Base-by-base conservation (phyloP, 2,329 filamentous ascomycete species). In the Xylaria sp. region DNA sequence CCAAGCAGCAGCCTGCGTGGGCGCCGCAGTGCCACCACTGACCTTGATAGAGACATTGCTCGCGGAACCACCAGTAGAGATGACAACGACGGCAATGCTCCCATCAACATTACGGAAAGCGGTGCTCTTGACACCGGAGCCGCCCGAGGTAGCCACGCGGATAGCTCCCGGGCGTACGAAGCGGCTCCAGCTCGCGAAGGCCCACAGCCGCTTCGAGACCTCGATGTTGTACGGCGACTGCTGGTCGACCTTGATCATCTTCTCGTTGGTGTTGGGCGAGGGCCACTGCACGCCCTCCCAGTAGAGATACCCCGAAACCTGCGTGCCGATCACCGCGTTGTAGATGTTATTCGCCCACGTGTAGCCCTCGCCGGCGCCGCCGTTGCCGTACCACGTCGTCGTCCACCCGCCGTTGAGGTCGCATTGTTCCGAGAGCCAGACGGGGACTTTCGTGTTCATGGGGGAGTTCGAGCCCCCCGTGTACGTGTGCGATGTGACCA, bases 321-420 rank as follows among this genome's bases (percentile, higher is more conserved):
- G 84, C 28, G 80, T 81, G 72, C 82, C 82, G 6, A 84, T 80
- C 15, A 89, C 78, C 23, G 82, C 85, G 39, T 80, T 80, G 75
- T 85, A 84, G 54, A 89, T 83, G 71, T 85, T 84, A 72, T 85
- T 84, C 1, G 86, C 86, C 86, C 86, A 88, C 2, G 85, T 86
- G 71, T 86, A 79, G 7, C 86, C 87, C 69, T 89, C 86, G 46
- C 83, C 83, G 0, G 79, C 76, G 10, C 81, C 83, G 54, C 86
- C 85, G 68, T 74, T 79, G 0, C 72, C 68, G 74, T 85, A 86
- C 83, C 85, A 88, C 1, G 80, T 78, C 3, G 83, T 81, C 5
- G 77, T 80, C 77, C 80, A 85, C 4, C 74, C 77, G 12, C 80
- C 81, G 62, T 83, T 81, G 41, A 86, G 77, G 72, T 86, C 75